Evolutionary conservation across 768 basidiomycete species (phyloP).

Genomic region (Termitomyces sp.): DNA sequence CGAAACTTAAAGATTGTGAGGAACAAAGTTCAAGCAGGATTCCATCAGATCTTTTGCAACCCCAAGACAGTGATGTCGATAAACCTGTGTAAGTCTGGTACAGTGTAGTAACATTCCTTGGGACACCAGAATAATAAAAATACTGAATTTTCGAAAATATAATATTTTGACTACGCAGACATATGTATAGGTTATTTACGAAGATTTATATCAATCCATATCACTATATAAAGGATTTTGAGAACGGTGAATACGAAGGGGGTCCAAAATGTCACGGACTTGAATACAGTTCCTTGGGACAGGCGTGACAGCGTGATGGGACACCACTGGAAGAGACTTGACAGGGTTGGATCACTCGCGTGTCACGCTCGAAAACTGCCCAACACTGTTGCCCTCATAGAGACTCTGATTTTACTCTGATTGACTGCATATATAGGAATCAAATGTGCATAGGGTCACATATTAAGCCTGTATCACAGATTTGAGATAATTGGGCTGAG

Average conservation of each 20-base stretch:
- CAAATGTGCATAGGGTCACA: too few species aligned
- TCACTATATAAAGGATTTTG: neutral
- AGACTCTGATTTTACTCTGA: too few species aligned
- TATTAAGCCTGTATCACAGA: too few species aligned
- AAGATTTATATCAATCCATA: neutral
- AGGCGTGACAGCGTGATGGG: too few species aligned
- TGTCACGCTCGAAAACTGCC: too few species aligned
- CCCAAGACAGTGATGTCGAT: neutral
- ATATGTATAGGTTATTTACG: neutral
- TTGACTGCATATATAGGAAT: too few species aligned
- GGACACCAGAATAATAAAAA: too few species aligned
- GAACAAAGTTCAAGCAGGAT: neutral
- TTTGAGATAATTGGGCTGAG: too few species aligned
- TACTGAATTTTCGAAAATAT: neutral
- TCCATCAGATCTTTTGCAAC: neutral
- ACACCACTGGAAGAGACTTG: too few species aligned
- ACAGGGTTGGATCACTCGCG: too few species aligned
- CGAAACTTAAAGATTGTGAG: neutral
- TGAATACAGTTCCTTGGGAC: slow-evolving; percentile 2
- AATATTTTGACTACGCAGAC: neutral
- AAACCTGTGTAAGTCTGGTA: neutral
- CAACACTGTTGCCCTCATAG: too few species aligned
- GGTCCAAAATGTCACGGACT: neutral
- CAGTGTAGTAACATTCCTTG: too few species aligned
- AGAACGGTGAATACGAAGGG: neutral